Percentiles rank a stretch among this genome's conserved stretches.
phyloP scores from a whole-genome alignment of 371 early-diverging fungal species.

The Syncephalastrum contaminatum region DNA sequence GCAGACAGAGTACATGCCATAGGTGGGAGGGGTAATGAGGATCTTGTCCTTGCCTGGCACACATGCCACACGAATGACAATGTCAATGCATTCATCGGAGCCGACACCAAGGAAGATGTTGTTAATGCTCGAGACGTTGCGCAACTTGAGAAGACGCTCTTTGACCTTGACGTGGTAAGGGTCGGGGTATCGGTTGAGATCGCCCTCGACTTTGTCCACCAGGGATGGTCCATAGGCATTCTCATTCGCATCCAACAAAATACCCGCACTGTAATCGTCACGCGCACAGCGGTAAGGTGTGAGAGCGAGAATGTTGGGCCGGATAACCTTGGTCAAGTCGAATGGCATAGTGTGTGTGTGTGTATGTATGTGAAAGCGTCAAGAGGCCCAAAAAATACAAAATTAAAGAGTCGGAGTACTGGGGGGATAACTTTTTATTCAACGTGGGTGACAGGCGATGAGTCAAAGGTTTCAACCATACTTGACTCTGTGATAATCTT shows the following conservation, averaged over 20 bases:
- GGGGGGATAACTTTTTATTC: too few species aligned
- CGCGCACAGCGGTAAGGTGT: slow-evolving; percentile 96
- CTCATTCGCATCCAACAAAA: slow-evolving; percentile 97
- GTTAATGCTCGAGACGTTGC: slow-evolving; percentile 62
- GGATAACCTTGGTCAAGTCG: slow-evolving; percentile 70
- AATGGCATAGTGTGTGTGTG: slow-evolving; percentile 44
- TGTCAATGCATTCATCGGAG: slow-evolving; percentile 94
- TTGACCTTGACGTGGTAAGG: slow-evolving; percentile 88
- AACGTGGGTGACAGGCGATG: too few species aligned
- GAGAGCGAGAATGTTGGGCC: slow-evolving; percentile 92
- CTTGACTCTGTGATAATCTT: too few species aligned
- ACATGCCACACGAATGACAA: slow-evolving; percentile 90
- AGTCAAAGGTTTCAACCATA: too few species aligned
- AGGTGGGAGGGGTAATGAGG: slow-evolving; percentile 94
- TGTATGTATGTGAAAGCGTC: too few species aligned
- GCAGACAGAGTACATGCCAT: slow-evolving; percentile 97
- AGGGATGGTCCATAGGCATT: slow-evolving; percentile 88
- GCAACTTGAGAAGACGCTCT: slow-evolving; percentile 66
- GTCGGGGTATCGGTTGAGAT: slow-evolving; percentile 95
- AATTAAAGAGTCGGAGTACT: too few species aligned
- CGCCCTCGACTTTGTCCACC: slow-evolving; percentile 29
- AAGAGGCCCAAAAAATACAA: too few species aligned
- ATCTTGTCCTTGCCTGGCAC: slow-evolving; percentile 89
- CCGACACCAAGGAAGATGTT: slow-evolving; percentile 95
- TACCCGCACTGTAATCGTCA: slow-evolving; percentile 90